Conservation (phyloP, 1,284 basidiomycete genomes). For the Puccinia horiana region DNA sequence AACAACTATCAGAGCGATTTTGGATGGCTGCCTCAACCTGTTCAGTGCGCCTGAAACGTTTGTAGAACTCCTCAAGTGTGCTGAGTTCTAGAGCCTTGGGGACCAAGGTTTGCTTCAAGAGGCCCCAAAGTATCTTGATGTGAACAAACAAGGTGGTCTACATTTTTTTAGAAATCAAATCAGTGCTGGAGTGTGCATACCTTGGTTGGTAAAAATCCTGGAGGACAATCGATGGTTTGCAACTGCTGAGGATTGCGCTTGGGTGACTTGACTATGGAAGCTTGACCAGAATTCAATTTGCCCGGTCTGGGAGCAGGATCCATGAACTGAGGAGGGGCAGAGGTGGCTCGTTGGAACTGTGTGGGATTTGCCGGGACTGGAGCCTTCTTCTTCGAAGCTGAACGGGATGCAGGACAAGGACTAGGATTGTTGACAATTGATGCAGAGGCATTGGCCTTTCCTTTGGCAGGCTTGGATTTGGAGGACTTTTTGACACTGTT, state of each 20-base stretch:
- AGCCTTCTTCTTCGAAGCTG: not conserved
- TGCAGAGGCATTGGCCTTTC: not conserved
- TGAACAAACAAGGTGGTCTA: slow-evolving; percentile 39
- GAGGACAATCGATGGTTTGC: slow-evolving; percentile 6
- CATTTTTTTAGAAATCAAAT: not conserved
- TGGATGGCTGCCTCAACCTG: slow-evolving; percentile 16
- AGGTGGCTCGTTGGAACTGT: not conserved
- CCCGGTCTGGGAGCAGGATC: not conserved
- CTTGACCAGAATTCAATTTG: not conserved
- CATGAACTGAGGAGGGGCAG: slow-evolving; percentile 16
- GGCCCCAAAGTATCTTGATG: slow-evolving; percentile 46
- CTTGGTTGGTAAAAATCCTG: slow-evolving; percentile 4
- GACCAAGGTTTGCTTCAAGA: slow-evolving; percentile 20
- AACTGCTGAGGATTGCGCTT: slow-evolving; percentile 13
- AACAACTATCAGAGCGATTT: too few species aligned
- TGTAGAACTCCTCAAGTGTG: slow-evolving; percentile 28
- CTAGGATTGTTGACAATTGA: not conserved
- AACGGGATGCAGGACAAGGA: not conserved
- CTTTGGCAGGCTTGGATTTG: not conserved
- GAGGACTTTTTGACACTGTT: not conserved
- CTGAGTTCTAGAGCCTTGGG: slow-evolving; percentile 20
- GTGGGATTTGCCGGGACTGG: not conserved
- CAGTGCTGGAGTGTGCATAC: not conserved
- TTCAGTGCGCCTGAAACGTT: not conserved
- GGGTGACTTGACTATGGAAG: not conserved